These are phyloP conservation scores for Epichloe aotearoae DNA, from an alignment of 2,329 filamentous ascomycete species.

Conservation along the genomic window DNA sequence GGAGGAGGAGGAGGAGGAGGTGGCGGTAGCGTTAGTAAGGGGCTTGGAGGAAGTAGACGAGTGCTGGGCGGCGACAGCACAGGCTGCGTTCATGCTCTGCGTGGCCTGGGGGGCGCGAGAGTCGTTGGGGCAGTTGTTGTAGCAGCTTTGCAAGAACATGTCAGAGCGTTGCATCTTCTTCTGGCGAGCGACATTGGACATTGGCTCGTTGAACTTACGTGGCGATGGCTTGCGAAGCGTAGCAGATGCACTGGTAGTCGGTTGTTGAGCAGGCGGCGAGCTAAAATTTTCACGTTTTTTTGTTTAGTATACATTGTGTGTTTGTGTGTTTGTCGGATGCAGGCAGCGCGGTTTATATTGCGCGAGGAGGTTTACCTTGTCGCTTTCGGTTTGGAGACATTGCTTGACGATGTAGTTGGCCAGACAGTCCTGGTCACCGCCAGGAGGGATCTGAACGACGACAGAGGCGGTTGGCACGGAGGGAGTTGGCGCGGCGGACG, in stretches of 20 bases:
- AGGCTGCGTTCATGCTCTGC: constrained; percentile 29
- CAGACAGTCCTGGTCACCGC: constrained; percentile 19
- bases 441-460: background rate
- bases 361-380: constrained; percentile 16
- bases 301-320: too few relatives aligned
- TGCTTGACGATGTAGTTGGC: constrained; percentile 34
- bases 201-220: constrained; percentile 25
- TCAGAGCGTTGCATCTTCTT: background rate
- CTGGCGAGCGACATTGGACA: background rate
- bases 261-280: constrained; percentile 22
- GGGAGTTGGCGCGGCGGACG: background rate
- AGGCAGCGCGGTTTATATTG: background rate
- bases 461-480: background rate
- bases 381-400: constrained; percentile 28
- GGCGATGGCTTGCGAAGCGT: constrained; percentile 28
- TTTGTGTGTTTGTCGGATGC: too few relatives aligned
- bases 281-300: constrained; percentile 3
- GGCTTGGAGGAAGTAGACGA: constrained; percentile 19
- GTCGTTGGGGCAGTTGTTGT: constrained; percentile 44
- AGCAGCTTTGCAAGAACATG: constrained; percentile 28
- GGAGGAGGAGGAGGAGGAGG: constrained; percentile 9
- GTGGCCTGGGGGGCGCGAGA: constrained; percentile 19
- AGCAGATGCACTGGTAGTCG: constrained; percentile 36
- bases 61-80: constrained; percentile 31
- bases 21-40: constrained; percentile 11